Evolutionary conservation across 225 moss, liverwort and hornwort genomes (phyloP).

Genomic region (Anthoceros angustus): DNA sequence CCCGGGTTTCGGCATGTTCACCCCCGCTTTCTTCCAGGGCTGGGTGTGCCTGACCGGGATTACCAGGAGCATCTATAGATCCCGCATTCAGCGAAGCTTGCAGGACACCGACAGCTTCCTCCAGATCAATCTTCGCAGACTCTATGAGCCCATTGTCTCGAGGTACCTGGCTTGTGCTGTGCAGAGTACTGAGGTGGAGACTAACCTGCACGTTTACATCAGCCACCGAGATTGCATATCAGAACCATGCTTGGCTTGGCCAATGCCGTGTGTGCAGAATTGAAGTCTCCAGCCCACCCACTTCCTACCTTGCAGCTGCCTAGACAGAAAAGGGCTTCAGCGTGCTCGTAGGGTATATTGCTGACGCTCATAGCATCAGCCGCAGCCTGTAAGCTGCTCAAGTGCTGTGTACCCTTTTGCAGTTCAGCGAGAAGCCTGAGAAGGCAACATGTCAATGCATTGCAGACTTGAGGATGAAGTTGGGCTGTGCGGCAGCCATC

Average conservation of each 20-base stretch:
- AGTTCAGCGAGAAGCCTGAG: constrained; percentile 11
- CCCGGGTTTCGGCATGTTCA: neutral
- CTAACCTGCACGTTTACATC: constrained; percentile 2
- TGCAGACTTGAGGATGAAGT: neutral
- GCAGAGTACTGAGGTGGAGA: constrained; percentile 6
- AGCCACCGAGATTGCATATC: no score
- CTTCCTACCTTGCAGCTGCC: constrained; percentile 6
- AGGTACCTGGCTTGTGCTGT: neutral
- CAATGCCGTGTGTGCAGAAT: no score
- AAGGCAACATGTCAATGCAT: neutral
- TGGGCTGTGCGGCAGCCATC: neutral
- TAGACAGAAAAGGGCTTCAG: constrained; percentile 12
- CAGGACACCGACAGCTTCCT: constrained; percentile 7
- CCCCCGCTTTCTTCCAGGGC: no score
- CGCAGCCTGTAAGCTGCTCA: constrained; percentile 14
- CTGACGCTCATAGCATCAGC: constrained; percentile 11
- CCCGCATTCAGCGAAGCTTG: neutral
- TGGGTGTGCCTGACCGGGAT: no score
- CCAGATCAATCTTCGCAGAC: constrained; percentile 8
- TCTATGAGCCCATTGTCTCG: constrained; percentile 3
- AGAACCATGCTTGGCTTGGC: no score
- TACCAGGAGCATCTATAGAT: no score
- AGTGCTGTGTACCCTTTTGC: constrained; percentile 9
- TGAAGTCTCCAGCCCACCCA: no score
- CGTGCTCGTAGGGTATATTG: constrained; percentile 12